Evolutionary conservation across 2,329 filamentous ascomycete genomes (phyloP), one percentile per base, ranked within the genome.

Genomic region (Stagonosporopsis cucurbitacearum): DNA sequence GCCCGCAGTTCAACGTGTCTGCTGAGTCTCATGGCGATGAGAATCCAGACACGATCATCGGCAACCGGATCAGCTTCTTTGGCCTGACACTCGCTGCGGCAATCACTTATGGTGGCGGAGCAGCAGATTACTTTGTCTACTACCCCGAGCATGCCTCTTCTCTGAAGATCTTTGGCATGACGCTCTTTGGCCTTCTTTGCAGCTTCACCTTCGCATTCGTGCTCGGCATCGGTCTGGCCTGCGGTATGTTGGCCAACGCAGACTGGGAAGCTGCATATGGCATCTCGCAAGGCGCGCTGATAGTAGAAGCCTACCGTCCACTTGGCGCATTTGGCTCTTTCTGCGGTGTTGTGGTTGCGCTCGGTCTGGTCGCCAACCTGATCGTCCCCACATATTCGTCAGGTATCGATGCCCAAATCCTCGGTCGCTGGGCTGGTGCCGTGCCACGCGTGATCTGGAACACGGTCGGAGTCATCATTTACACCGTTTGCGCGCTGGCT

Each of bases 101-200:
- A 7, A 82, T 88, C 49, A 87, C 86, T 1, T 90, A 88, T 69
- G 78, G 83, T 2, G 83, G 85, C 4, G 81, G 82, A 2, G 85
- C 83, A n/a, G 84, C 84, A 0, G 87, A 90, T 69, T 89, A 86
- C 68, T 88, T 88, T 62, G 86, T 88, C 50, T 90, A 88, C 72
- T 88, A 85, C 68, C 82, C 84, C 0, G 78, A 82, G 58, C 71
- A 78, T 59, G 79, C 84, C 12, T 79, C 82, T 15, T 75, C 79
- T 26, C 76, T 75, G 66, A 81, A 80, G 57, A 77, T 88, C 40
- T 88, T 88, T 65, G 60, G 73, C 35, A 79, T 86, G 39, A 87
- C 85, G 0, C 73, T 87, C 50, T 51, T 78, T 2, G 86, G 87
- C 4, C 78, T 89, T 1, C 75, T 80, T 4, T 56, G 80, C 6